Conservation (phyloP, 78 protist species). For the Anaeramoeba flamelloides region DNA sequence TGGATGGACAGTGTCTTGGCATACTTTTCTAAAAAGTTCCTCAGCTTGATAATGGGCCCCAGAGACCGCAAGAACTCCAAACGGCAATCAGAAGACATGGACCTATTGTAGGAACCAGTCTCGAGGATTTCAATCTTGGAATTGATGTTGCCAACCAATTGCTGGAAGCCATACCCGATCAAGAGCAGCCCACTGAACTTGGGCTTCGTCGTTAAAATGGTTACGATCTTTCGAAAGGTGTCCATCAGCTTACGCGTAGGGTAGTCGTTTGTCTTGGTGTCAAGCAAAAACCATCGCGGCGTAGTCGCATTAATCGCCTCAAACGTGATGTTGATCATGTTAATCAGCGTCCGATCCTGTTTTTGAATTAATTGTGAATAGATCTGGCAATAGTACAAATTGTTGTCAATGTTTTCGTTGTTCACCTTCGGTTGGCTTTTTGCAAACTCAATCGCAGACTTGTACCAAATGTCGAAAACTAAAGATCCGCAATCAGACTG, state of each 20-base stretch:
- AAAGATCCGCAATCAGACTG: not conserved
- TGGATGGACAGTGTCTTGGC: not conserved
- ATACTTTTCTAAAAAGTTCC: not conserved
- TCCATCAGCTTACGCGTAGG: not conserved
- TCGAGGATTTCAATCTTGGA: not conserved
- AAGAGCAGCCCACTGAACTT: not conserved
- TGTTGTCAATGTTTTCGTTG: not conserved
- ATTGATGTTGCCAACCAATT: not conserved
- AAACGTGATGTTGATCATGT: not conserved
- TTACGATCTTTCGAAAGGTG: not conserved
- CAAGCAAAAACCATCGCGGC: not conserved
- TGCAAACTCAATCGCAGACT: not conserved
- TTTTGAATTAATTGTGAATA: not conserved
- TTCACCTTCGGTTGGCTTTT: not conserved
- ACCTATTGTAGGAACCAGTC: not conserved
- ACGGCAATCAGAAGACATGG: not conserved
- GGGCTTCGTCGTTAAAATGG: not conserved
- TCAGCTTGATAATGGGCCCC: not conserved
- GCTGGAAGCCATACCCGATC: not conserved
- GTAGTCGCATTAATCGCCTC: not conserved
- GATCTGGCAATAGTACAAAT: not conserved
- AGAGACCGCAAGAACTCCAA: not conserved
- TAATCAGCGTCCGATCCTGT: not conserved
- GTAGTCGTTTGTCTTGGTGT: not conserved
- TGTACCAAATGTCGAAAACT: not conserved